Conservation (phyloP, 2,329 filamentous ascomycete species). For the Aspergillus pseudoviridinutans region DNA sequence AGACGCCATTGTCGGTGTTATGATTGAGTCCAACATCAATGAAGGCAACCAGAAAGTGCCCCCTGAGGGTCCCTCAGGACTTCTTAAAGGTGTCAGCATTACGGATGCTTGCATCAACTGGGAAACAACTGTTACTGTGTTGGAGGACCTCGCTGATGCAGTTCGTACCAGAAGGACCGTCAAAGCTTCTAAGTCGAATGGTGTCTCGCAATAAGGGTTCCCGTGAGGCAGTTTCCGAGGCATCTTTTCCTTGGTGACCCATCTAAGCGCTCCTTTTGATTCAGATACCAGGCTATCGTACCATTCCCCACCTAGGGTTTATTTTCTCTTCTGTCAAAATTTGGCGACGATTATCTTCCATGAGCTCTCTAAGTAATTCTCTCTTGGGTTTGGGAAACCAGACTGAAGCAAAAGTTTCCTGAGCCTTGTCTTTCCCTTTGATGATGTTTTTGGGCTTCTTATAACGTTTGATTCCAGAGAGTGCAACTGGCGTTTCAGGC, state of each 20-base stretch:
- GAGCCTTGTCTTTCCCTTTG: neutral
- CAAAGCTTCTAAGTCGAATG: constrained; percentile 28
- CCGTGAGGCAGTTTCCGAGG: constrained; percentile 5
- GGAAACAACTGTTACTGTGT: constrained; percentile 75
- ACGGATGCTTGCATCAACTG: constrained; percentile 95
- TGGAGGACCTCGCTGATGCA: constrained; percentile 81
- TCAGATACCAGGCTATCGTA: constrained; percentile 18
- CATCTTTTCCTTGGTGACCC: constrained; percentile 8
- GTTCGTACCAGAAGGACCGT: constrained; percentile 68
- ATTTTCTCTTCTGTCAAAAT: constrained; percentile 3
- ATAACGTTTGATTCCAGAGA: neutral
- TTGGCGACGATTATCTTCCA: neutral
- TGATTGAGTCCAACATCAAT: constrained; percentile 98
- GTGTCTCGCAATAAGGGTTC: constrained; percentile 17
- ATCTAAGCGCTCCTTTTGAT: neutral
- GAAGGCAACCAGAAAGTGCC: constrained; percentile 89
- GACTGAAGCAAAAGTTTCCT: neutral
- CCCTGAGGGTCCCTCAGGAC: constrained; percentile 67
- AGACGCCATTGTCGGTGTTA: constrained; percentile 86
- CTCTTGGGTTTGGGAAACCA: neutral
- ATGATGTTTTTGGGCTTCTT: neutral
- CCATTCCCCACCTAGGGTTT: constrained; percentile 3
- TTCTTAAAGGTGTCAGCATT: constrained; percentile 90
- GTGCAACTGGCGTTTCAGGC: neutral
- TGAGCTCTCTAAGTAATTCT: neutral